Evolutionary conservation across 768 basidiomycete species (phyloP).

Genomic region (Holtermannia corniformis): DNA sequence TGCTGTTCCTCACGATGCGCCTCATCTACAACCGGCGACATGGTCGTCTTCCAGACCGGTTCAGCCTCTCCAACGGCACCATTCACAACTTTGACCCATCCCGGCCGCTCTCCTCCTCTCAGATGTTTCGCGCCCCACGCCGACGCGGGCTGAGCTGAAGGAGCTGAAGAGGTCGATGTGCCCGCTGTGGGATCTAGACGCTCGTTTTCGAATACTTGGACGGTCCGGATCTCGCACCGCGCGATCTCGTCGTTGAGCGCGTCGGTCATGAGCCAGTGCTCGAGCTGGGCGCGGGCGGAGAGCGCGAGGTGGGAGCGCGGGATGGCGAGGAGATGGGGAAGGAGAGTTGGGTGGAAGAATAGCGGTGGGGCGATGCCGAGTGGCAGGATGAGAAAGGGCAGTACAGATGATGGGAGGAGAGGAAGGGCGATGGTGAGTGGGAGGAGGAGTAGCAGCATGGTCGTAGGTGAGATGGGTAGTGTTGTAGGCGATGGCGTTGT

Average conservation of each 20-base stretch:
- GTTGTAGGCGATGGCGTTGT: constrained; percentile 14
- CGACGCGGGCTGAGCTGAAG: background rate
- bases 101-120: constrained; percentile 25
- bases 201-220: constrained; percentile 40
- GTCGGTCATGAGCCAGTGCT: constrained; percentile 27
- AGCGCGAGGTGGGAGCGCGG: constrained; percentile 12
- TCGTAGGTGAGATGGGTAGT: constrained; percentile 35
- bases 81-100: constrained; percentile 26
- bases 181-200: constrained; percentile 31
- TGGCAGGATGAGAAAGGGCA: constrained; percentile 36
- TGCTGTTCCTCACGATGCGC: constrained; percentile 7
- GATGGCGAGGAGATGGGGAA: constrained; percentile 7
- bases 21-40: background rate
- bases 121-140: constrained; percentile 14
- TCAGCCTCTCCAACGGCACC: background rate
- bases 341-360: constrained; percentile 36
- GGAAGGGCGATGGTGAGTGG: constrained; percentile 34
- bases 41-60: background rate
- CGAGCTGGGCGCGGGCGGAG: constrained; percentile 9
- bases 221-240: constrained; percentile 16
- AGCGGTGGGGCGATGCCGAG: constrained; percentile 30
- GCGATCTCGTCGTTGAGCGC: constrained; percentile 29
- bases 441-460: constrained; percentile 28
- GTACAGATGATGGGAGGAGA: constrained; percentile 18
- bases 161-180: background rate